These are phyloP conservation scores for Phytophthora idaei DNA, from an alignment of 352 stramenopile genomes.

Conservation along the genomic window DNA sequence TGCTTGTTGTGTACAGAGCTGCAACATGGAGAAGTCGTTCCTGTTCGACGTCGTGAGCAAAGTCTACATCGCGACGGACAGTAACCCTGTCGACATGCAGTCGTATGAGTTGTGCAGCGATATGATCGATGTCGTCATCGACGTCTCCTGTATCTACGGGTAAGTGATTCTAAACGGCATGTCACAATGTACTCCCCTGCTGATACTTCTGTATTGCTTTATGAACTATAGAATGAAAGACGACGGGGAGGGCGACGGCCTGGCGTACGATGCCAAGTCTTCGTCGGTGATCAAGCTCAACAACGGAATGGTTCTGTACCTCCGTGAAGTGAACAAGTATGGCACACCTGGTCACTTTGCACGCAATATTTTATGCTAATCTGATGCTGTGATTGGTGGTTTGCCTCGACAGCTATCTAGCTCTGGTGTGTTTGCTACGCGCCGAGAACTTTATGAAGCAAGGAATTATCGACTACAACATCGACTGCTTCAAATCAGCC, in stretches of 20 bases:
- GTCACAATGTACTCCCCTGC: not conserved
- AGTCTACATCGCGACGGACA: conserved; percentile 98
- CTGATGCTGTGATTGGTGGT: conserved; percentile 1
- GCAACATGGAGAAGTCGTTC: conserved; percentile 99
- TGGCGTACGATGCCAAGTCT: conserved; percentile 96
- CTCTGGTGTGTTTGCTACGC: conserved; percentile 97
- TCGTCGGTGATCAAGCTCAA: conserved; percentile 98
- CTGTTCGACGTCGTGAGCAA: conserved; percentile 99
- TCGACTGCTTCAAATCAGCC: conserved; percentile 97
- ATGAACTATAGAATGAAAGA: conserved; percentile 76
- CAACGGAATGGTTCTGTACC: conserved; percentile 97
- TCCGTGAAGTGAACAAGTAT: conserved; percentile 94
- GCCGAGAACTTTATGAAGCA: conserved; percentile 98
- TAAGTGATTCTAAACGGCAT: conserved; percentile 18
- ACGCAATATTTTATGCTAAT: conserved; percentile 4
- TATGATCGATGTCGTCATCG: conserved; percentile 99
- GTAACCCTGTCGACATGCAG: conserved; percentile 98
- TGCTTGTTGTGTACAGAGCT: conserved; percentile 71
- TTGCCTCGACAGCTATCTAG: conserved; percentile 85
- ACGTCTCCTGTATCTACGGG: conserved; percentile 99
- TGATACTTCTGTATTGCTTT: not conserved
- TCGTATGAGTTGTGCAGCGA: conserved; percentile 98
- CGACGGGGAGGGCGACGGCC: conserved; percentile 89
- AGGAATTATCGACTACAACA: conserved; percentile 99
- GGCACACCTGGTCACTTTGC: conserved; percentile 7